phyloP scores from a whole-genome alignment of 2,329 filamentous ascomycete genomes.

The Dothidotthia symphoricarpi region DNA sequence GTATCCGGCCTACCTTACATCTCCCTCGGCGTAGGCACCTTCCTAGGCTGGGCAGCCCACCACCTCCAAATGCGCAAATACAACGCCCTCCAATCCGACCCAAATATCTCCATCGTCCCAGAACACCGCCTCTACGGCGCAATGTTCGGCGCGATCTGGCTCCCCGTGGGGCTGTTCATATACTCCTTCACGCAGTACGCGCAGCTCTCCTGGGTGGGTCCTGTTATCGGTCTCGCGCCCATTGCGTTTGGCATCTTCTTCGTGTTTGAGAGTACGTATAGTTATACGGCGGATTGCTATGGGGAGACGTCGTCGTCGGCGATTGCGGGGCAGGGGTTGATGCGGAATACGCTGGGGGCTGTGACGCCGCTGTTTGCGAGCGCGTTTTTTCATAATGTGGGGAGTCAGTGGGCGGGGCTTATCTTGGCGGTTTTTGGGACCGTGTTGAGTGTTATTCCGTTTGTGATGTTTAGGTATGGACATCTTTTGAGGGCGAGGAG shows the following conservation, averaged over 20 bases:
- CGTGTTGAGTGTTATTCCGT: slow-evolving; percentile 44
- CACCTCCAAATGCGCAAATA: slow-evolving; percentile 55
- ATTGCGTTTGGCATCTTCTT: slow-evolving; percentile 57
- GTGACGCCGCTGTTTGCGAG: slow-evolving; percentile 54
- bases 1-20: slow-evolving; percentile 54
- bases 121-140: slow-evolving; percentile 36
- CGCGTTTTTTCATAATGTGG: slow-evolving; percentile 55
- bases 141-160: slow-evolving; percentile 32
- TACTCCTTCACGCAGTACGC: slow-evolving; percentile 56
- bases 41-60: slow-evolving; percentile 50
- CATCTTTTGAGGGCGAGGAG: slow-evolving; percentile 41
- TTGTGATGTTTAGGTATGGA: slow-evolving; percentile 47
- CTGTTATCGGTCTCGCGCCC: slow-evolving; percentile 50
- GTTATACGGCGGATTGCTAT: slow-evolving; percentile 55
- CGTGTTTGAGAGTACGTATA: slow-evolving; percentile 49
- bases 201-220: slow-evolving; percentile 51
- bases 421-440: slow-evolving; percentile 51
- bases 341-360: slow-evolving; percentile 55
- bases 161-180: slow-evolving; percentile 43
- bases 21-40: slow-evolving; percentile 50
- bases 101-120: slow-evolving; percentile 37
- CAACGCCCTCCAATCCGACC: slow-evolving; percentile 42
- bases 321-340: slow-evolving; percentile 53
- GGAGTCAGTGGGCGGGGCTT: slow-evolving; percentile 54
- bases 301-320: slow-evolving; percentile 46